Base-by-base conservation (phyloP, 805 yeast species). In the Torulaspora franciscae region DNA sequence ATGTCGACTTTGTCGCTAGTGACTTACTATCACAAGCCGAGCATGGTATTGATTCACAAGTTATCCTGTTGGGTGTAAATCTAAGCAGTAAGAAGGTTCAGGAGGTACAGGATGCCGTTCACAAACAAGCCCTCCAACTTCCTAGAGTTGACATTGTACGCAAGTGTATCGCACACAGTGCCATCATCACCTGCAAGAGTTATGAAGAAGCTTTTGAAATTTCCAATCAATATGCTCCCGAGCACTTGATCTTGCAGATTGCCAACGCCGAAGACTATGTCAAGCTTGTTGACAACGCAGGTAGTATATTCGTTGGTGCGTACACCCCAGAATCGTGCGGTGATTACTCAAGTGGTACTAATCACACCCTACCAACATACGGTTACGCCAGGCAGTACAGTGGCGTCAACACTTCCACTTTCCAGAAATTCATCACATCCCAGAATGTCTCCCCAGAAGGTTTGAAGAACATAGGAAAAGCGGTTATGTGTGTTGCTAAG, bases 41-140 rank as follows among this genome's bases (percentile, higher is more conserved):
- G 71, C 99, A 93, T 65, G 99, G 99, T 54, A 78, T 90, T 46
- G 99, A 93, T 67, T 93, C 99, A 5, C 99, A 93, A 73, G 99
- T 93, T 27, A 85, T 93, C 46, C 75, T 93, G 60, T 74, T 91
- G 49, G 95, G 96, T 50, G 87, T 91, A 27, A 81, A 72, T 37
- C 74, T 91, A 69, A 69, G 78, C 7, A 70, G 72, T 7, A 66
- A 66, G 35, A 81, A 88, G 62, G 66, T 90, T 40, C 71, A 67
- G 24, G 81, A 75, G 41, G 79, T 93, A 52, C 95, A 93, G 59
- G 77, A 76, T 14, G 96, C 96, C 29, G 84, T 93, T 46, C 80
- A 85, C 56, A 71, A 69, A 45, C 99, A 93, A 69, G 97, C 98
- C 3, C 62, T 76, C 43, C 77, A 72, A 15, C 75, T 93, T 47